phyloP scores from a whole-genome alignment of 768 basidiomycete species.

The Tricholoma sp. region DNA sequence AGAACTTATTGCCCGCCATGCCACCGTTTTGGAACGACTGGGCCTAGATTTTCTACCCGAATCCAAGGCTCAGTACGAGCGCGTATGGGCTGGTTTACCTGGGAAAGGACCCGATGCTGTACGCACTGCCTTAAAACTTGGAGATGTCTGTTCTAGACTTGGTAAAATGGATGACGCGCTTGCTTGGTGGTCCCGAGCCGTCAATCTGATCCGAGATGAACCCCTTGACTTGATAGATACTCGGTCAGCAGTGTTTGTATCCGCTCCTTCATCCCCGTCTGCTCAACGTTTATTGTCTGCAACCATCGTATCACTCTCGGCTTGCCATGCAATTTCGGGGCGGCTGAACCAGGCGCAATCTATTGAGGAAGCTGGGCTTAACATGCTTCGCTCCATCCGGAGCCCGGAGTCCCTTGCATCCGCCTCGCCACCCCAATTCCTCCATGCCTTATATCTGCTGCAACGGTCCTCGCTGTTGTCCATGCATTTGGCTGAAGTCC shows the following conservation, averaged over 20 bases:
- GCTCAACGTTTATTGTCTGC: constrained; percentile 59
- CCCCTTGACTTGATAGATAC: constrained; percentile 15
- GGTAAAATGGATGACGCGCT: constrained; percentile 50
- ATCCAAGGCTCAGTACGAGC: constrained; percentile 53
- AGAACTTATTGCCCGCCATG: constrained; percentile 53
- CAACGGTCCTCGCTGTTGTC: constrained; percentile 73
- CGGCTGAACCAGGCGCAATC: constrained; percentile 49
- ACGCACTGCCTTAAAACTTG: constrained; percentile 59
- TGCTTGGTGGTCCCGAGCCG: constrained; percentile 62
- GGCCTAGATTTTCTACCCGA: constrained; percentile 47
- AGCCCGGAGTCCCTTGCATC: constrained; percentile 38
- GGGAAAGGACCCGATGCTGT: constrained; percentile 40
- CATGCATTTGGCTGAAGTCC: constrained; percentile 69
- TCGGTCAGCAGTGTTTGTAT: constrained; percentile 27
- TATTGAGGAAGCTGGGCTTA: constrained; percentile 51
- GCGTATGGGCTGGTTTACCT: constrained; percentile 46
- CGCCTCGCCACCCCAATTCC: constrained; percentile 48
- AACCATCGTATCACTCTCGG: constrained; percentile 65
- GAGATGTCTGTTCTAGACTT: constrained; percentile 56
- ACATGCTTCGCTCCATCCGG: constrained; percentile 49
- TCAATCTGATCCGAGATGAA: constrained; percentile 39
- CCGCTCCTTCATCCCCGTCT: constrained; percentile 49
- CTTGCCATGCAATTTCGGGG: constrained; percentile 58
- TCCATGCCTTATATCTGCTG: constrained; percentile 62
- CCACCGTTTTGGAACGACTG: constrained; percentile 54